Evolutionary conservation across 2,329 filamentous ascomycete species (phyloP).

Genomic region (Diaporthe citriasiana): DNA sequence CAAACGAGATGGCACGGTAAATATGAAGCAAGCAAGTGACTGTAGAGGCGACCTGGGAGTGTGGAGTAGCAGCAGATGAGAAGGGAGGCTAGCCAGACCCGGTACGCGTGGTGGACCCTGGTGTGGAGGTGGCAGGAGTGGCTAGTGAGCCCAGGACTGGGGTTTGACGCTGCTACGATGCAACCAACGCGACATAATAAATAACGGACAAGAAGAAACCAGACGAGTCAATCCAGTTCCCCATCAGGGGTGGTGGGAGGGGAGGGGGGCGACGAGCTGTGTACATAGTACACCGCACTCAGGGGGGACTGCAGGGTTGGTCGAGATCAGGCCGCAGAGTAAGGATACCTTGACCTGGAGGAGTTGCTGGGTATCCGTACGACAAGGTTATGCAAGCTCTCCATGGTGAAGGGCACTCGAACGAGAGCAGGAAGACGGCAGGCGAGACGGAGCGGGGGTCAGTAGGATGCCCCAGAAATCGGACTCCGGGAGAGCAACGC

Average conservation of each 20-base stretch:
- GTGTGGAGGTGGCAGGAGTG: constrained; percentile 34
- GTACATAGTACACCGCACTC: constrained; percentile 17
- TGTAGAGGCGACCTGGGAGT: constrained; percentile 38
- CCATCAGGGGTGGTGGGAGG: constrained; percentile 37
- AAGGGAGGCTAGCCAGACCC: constrained; percentile 42
- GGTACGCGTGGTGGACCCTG: constrained; percentile 40
- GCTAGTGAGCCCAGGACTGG: constrained; percentile 38
- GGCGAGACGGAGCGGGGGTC: constrained; percentile 12
- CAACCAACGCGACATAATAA: constrained; percentile 34
- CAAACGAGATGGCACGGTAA: constrained; percentile 38
- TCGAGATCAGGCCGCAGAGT: constrained; percentile 24
- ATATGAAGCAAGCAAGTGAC: constrained; percentile 42
- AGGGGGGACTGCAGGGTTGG: constrained; percentile 33
- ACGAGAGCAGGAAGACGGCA: constrained; percentile 9
- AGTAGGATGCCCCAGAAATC: constrained; percentile 25
- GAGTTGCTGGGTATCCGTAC: constrained; percentile 2
- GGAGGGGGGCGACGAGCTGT: constrained; percentile 2
- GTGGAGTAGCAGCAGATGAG: constrained; percentile 43
- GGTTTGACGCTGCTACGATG: constrained; percentile 38
- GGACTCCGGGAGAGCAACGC: constrained; percentile 6
- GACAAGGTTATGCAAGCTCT: constrained; percentile 19
- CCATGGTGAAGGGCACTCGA: constrained; percentile 1
- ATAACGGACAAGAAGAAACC: constrained; percentile 40
- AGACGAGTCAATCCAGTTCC: constrained; percentile 37
- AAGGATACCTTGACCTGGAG: constrained; percentile 33